Conservation (phyloP, 2,329 filamentous ascomycete species). For the Ramichloridium luteum region DNA sequence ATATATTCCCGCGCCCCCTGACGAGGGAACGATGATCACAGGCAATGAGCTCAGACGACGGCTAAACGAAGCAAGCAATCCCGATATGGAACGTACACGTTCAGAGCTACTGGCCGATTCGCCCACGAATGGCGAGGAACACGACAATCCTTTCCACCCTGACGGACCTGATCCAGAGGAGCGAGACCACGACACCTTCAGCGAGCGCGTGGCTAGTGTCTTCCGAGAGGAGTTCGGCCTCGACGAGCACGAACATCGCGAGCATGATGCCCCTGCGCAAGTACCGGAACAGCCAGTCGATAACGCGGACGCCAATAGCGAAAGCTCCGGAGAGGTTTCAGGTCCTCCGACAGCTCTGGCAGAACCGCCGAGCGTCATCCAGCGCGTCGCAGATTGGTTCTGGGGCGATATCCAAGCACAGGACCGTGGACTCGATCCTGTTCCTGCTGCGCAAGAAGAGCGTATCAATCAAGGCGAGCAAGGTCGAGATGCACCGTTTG, state of each 20-base stretch:
- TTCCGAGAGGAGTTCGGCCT: slow-evolving; percentile 16
- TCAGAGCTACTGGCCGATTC: too few species aligned
- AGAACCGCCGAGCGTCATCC: slow-evolving; percentile 9
- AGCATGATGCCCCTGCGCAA: background rate
- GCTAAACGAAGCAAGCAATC: background rate
- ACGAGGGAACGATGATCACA: slow-evolving; percentile 5
- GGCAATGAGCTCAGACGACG: slow-evolving; percentile 7
- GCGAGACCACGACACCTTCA: slow-evolving; percentile 8
- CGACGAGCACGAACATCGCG: slow-evolving; percentile 9
- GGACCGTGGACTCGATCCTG: slow-evolving; percentile 14
- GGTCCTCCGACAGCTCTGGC: slow-evolving; percentile 2
- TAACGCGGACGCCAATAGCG: slow-evolving; percentile 1
- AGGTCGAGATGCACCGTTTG: background rate
- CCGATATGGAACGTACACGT: too few species aligned
- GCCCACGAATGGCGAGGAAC: background rate
- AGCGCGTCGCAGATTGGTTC: slow-evolving; percentile 34
- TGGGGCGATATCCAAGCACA: slow-evolving; percentile 32
- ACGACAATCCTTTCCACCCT: slow-evolving; percentile 10
- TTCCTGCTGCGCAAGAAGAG: slow-evolving; percentile 44
- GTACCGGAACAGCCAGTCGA: slow-evolving; percentile 1
- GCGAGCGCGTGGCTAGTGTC: slow-evolving; percentile 11
- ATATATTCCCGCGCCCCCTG: slow-evolving; percentile 16
- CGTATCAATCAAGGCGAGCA: slow-evolving; percentile 47
- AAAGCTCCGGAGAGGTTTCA: background rate
- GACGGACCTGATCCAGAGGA: slow-evolving; percentile 7